Percentiles rank a stretch among this genome's conserved stretches.
Evolutionary conservation across 306 rosid genomes (phyloP).

Genomic region (Cucurbita ficifolia): DNA sequence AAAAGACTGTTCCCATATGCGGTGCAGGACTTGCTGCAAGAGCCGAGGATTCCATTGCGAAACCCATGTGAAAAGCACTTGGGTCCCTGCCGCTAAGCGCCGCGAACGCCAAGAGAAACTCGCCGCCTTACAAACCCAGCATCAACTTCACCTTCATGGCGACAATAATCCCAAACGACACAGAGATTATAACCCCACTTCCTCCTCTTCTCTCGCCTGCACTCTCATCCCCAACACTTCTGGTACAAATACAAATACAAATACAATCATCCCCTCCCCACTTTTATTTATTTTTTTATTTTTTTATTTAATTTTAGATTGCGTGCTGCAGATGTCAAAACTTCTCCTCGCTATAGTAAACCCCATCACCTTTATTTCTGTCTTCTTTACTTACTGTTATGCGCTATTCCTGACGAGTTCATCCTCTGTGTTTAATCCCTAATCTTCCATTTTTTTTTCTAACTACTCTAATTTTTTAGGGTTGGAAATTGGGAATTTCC

Average conservation of each 20-base stretch:
- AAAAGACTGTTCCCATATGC: conserved; percentile 69
- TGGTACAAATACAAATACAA: not conserved
- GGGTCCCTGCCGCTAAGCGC: conserved; percentile 83
- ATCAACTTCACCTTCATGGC: conserved; percentile 15
- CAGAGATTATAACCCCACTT: conserved; percentile 29
- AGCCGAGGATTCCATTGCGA: conserved; percentile 79
- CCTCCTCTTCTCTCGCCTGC: conserved; percentile 31
- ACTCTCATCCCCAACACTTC: conserved; percentile 31
- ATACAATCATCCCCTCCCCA: not conserved
- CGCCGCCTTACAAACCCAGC: conserved; percentile 4
- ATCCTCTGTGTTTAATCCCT: not conserved
- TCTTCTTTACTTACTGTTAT: not conserved
- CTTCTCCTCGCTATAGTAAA: not conserved
- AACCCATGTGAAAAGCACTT: conserved; percentile 81
- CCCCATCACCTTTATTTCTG: not conserved
- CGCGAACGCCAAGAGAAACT: conserved; percentile 59
- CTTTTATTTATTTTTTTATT: not conserved
- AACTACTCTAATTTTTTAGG: conserved; percentile 18
- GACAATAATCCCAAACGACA: conserved; percentile 29
- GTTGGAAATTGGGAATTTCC: conserved; percentile 59
- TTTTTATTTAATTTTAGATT: not conserved
- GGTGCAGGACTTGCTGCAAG: conserved; percentile 91
- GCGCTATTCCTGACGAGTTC: not conserved
- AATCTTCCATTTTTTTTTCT: no score
- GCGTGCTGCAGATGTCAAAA: not conserved